Evolutionary conservation across 768 basidiomycete species (phyloP), one percentile per base, ranked within the genome.

Genomic region (Lanmaoa rubissima): DNA sequence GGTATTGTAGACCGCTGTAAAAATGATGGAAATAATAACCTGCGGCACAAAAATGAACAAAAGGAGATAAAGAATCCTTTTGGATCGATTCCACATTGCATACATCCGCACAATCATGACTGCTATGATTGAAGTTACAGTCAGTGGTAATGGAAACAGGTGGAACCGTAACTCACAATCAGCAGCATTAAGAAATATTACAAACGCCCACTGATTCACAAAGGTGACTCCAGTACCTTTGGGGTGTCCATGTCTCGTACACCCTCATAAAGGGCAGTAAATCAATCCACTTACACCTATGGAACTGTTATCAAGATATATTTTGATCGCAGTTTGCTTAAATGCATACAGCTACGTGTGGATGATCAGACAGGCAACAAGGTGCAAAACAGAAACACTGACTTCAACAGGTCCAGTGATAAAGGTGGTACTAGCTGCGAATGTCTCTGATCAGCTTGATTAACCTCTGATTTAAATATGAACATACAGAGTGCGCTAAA

Each of bases 231-330:
- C 28, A 21, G 46, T 35, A 11, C 46, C 55, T 61, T 61, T 5
- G 2, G 4, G 7, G 48, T 28, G 32, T 17, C 5, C 45, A 19
- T 49, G 24, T 24, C 21, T 24, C 21, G 21, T 24, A 28, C 28
- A 28, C 28, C 9, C 32, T 19, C 21, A 24, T 24, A 24, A 24
- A 24, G 7, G 41, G 16, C 4, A 17, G 17, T 17, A 5, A 17
- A 26, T 31, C 2, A 13, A 26, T 19, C 10, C 17, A 2, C 58
- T 51, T 40, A 61, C 60, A 61, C 11, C 60, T 61, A 16, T 11
- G 4, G 5, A 12, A 43, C 5, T 10, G 13, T 48, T 6, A 32
- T 17, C 17, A 7, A 24, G 21, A 24, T 24, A 24, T 24, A 24
- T 24, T 24, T 3, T 17, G 21, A 24, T 24, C 21, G 21, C 1